A percentile compares a stretch with the other conserved stretches of the same genome.
These are phyloP conservation scores for Sistotremastrum suecicum DNA, from an alignment of 768 basidiomycete genomes.

Conservation along the genomic window DNA sequence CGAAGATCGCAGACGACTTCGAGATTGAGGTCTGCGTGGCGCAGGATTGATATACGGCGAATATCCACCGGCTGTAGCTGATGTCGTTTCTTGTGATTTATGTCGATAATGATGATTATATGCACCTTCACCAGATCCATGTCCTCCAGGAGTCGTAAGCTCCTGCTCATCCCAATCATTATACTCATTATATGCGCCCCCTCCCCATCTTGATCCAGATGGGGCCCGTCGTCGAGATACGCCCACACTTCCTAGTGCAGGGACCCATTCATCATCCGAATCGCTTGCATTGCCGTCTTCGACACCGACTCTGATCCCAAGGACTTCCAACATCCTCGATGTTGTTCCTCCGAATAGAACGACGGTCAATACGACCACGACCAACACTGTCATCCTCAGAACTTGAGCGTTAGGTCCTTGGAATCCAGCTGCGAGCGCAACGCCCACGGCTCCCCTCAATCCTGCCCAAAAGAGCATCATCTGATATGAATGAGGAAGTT, in stretches of 20 bases:
- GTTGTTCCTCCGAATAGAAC: constrained; percentile 96
- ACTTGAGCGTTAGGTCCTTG: constrained; percentile 87
- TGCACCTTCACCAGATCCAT: neutral
- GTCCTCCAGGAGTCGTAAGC: too few relatives aligned
- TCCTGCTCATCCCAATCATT: too few relatives aligned
- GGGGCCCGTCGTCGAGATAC: constrained; percentile 2
- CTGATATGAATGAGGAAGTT: constrained; percentile 93
- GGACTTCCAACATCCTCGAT: constrained; percentile 86
- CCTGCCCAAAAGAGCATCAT: constrained; percentile 99
- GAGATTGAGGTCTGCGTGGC: too few relatives aligned
- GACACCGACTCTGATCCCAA: constrained; percentile 92
- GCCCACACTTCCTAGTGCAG: constrained; percentile 1
- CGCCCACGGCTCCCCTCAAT: constrained; percentile 90
- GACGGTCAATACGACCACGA: constrained; percentile 91
- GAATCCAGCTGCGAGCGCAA: constrained; percentile 93
- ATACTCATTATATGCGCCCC: neutral
- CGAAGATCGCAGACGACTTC: too few relatives aligned
- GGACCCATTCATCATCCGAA: constrained; percentile 25
- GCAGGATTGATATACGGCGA: too few relatives aligned
- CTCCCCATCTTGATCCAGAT: neutral
- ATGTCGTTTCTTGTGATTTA: constrained; percentile 33
- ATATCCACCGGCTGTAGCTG: too few relatives aligned
- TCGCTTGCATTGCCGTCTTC: constrained; percentile 73
- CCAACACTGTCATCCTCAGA: constrained; percentile 83
- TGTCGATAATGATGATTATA: constrained; percentile 24